These are phyloP conservation scores for Adansonia digitata DNA, from an alignment of 345 rosid genomes.

Conservation along the genomic window DNA sequence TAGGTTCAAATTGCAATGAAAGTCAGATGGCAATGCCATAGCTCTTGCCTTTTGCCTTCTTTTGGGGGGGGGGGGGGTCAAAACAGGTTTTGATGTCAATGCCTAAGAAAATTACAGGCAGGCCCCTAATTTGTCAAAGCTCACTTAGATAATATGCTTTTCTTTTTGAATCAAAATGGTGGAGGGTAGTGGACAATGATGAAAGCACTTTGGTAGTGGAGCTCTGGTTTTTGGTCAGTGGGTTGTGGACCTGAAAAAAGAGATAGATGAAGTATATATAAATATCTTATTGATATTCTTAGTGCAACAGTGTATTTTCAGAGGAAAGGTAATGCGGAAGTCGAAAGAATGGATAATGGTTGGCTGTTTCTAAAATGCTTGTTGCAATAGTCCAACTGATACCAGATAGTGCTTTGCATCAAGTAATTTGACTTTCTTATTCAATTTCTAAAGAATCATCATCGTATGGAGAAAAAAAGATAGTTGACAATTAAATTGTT, in stretches of 20 bases:
- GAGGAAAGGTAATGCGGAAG: too few relatives aligned
- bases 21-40: constrained; percentile 59
- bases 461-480: neutral
- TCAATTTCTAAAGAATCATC: constrained; percentile 19
- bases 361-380: constrained; percentile 16
- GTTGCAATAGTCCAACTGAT: constrained; percentile 12
- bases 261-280: constrained; percentile 11
- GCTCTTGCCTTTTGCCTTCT: constrained; percentile 24
- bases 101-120: constrained; percentile 29
- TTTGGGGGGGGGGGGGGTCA: constrained; percentile 9
- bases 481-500: too few relatives aligned
- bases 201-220: constrained; percentile 55
- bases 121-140: constrained; percentile 47
- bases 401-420: constrained; percentile 23
- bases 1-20: constrained; percentile 49
- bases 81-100: constrained; percentile 41
- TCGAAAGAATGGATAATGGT: constrained; percentile 24
- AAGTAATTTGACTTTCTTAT: constrained; percentile 26
- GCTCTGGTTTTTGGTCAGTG: constrained; percentile 39
- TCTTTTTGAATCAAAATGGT: constrained; percentile 29
- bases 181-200: constrained; percentile 68
- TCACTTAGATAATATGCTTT: constrained; percentile 48
- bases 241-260: constrained; percentile 57
- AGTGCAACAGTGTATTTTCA: neutral
- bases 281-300: too few relatives aligned